A percentile compares a stretch with the other conserved stretches of the same genome.
Conservation (phyloP, 805 yeast genomes). For the Huiozyma naganishii region DNA sequence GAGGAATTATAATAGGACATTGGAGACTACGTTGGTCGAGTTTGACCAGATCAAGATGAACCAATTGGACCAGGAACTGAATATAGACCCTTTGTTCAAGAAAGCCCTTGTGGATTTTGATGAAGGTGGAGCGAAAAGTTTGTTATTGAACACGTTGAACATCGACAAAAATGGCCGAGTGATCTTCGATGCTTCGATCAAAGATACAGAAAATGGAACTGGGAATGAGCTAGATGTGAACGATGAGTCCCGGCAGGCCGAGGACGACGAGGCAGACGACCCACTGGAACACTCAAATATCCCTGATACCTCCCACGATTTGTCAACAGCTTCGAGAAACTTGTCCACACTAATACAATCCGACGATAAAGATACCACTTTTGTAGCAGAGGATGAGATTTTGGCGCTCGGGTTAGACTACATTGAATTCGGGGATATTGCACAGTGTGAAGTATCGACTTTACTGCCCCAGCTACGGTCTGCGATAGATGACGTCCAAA, state of each 20-base stretch:
- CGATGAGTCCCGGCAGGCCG: conserved; percentile 7
- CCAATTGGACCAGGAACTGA: conserved; percentile 51
- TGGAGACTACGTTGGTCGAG: conserved; percentile 37
- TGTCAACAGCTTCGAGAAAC: neutral
- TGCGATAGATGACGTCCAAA: conserved; percentile 44
- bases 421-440: conserved; percentile 21
- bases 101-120: conserved; percentile 69
- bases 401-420: conserved; percentile 28
- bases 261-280: conserved; percentile 10
- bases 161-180: conserved; percentile 45
- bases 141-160: conserved; percentile 50
- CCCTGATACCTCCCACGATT: neutral
- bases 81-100: conserved; percentile 65
- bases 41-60: conserved; percentile 43
- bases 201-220: conserved; percentile 9
- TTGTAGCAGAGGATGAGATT: conserved; percentile 22
- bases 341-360: neutral
- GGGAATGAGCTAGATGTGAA: too few relatives aligned
- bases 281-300: conserved; percentile 6
- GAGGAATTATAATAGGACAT: conserved; percentile 23
- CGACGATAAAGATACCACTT: conserved; percentile 3
- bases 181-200: conserved; percentile 50
- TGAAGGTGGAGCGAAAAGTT: conserved; percentile 72
- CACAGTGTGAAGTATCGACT: conserved; percentile 47
- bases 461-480: conserved; percentile 51